Evolutionary conservation across 768 basidiomycete species (phyloP).

Genomic region (Russula ochroleuca): DNA sequence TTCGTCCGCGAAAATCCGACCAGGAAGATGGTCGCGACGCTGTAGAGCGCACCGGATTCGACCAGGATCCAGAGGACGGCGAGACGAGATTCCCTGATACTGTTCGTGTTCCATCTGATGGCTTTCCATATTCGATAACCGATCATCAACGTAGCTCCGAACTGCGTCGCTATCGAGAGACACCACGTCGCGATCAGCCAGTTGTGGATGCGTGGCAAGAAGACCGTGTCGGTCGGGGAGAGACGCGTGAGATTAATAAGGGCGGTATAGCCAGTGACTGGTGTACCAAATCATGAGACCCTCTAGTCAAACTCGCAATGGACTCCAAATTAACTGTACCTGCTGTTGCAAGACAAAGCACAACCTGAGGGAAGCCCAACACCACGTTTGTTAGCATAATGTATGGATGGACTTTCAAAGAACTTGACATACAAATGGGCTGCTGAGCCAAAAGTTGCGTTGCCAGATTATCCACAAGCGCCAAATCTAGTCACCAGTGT

Average conservation of each 20-base stretch:
- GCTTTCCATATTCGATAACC: slow-evolving; percentile 13
- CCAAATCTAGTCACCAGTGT: slow-evolving; percentile 15
- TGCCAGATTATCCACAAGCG: slow-evolving; percentile 23
- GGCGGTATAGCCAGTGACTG: slow-evolving; percentile 17
- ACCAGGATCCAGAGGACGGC: slow-evolving; percentile 18
- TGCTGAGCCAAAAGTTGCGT: slow-evolving; percentile 6
- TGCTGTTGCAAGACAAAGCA: slow-evolving; percentile 1
- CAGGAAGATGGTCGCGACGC: slow-evolving; percentile 2
- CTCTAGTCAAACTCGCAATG: no score
- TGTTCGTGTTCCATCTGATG: background rate
- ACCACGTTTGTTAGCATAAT: background rate
- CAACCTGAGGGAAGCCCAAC: background rate
- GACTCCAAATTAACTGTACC: background rate
- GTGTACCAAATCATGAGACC: background rate
- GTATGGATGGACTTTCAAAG: background rate
- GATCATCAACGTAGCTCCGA: slow-evolving; percentile 20
- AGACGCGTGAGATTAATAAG: background rate
- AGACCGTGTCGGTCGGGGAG: background rate
- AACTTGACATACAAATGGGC: slow-evolving; percentile 16
- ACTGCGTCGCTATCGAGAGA: slow-evolving; percentile 21
- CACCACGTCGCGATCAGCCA: slow-evolving; percentile 17
- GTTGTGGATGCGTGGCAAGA: background rate
- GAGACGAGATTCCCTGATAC: background rate
- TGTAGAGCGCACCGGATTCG: slow-evolving; percentile 23
- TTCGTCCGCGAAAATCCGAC: slow-evolving; percentile 16